Evolutionary conservation across 2,329 filamentous ascomycete species (phyloP), one percentile per base, ranked within the genome.

Genomic region (Exutisphaerella laricina): DNA sequence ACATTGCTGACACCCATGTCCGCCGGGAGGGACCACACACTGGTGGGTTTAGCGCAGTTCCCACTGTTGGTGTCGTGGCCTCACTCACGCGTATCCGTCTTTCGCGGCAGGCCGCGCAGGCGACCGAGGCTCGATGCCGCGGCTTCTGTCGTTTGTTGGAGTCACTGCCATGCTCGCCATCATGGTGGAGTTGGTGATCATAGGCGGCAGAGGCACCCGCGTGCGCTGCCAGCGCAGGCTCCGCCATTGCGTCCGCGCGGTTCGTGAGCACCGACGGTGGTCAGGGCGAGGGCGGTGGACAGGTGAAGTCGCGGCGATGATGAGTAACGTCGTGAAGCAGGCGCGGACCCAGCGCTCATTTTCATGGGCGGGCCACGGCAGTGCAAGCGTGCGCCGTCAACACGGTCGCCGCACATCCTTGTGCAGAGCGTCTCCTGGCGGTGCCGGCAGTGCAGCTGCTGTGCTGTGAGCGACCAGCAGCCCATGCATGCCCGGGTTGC

Each of bases 11-110:
- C 55, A 57, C 26, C 49, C 41, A 18, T 31, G 38, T 16, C 50
- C 43, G 20, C 53, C 53, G 10, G 45, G 49, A 13, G 53, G 53
- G 5, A 57, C 53, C 23, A 56, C 53, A 34, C 55, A 57, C 23
- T 26, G 12, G 9, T 10, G 26, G n/a, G n/a, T n/a, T n/a, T n/a
- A n/a, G n/a, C n/a, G n/a, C n/a, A n/a, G n/a, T n/a, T n/a, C n/a
- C n/a, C n/a, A n/a, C 30, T 41, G 31, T 22, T 25, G 17, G 16
- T 39, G n/a, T n/a, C n/a, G n/a, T n/a, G n/a, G 16, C 32, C 2
- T 28, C 7, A 9, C 41, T 26, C 41, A 53, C 50, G 21, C 54
- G 45, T 20, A 56, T 54, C 16, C 54, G 49, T 17, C 51, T 46
- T 37, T 56, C 54, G 12, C 54, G 51, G 38, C 51, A 54, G 16